Conservation (phyloP, 768 basidiomycete genomes). For the Russula earlei region DNA sequence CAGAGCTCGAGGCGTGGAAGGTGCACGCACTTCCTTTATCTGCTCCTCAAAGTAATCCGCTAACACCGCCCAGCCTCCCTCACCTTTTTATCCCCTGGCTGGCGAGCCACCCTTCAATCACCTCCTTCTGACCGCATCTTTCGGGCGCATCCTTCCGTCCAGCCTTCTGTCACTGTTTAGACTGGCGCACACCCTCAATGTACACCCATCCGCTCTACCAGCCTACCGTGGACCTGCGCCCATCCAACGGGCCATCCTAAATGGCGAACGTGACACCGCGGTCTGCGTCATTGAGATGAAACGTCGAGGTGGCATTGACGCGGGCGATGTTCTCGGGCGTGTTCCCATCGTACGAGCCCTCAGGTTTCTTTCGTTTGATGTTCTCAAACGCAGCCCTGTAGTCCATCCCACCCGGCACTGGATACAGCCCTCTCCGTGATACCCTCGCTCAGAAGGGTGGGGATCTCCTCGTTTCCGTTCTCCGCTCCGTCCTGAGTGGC, state of each 20-base stretch:
- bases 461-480: constrained; percentile 54
- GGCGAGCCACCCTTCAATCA: constrained; percentile 30
- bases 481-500: constrained; percentile 53
- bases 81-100: constrained; percentile 25
- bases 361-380: not conserved
- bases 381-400: constrained; percentile 23
- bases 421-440: constrained; percentile 49
- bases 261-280: constrained; percentile 59
- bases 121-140: constrained; percentile 80
- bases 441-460: constrained; percentile 57
- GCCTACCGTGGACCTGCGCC: constrained; percentile 86
- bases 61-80: constrained; percentile 34
- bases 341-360: constrained; percentile 38
- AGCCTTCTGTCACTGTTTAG: constrained; percentile 54
- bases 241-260: constrained; percentile 72
- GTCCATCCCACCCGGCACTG: constrained; percentile 42
- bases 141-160: constrained; percentile 73
- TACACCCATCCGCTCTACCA: constrained; percentile 85
- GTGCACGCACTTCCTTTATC: constrained; percentile 29
- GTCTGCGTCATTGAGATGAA: constrained; percentile 73
- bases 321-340: constrained; percentile 59
- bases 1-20: constrained; percentile 56
- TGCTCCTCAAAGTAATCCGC: not conserved
- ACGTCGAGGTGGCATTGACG: constrained; percentile 57
- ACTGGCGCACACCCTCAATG: constrained; percentile 55